A percentile compares a stretch with the other conserved stretches of the same genome.
Evolutionary conservation across 2,329 filamentous ascomycete genomes (phyloP).

Genomic region (Teratosphaeriaceae sp.): DNA sequence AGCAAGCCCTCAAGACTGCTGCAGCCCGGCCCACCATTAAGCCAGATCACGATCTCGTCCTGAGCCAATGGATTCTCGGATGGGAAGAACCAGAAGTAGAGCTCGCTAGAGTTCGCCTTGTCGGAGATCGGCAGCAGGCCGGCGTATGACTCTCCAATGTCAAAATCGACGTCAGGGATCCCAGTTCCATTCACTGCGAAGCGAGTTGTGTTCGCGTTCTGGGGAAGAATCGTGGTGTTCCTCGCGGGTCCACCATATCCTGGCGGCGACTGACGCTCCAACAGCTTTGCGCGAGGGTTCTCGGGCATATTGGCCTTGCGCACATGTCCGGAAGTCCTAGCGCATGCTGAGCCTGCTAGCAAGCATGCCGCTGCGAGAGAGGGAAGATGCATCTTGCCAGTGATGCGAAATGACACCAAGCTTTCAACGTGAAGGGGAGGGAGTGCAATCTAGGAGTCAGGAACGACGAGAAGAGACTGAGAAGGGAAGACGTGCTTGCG

Average conservation of each 20-base stretch:
- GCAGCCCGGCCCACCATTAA: constrained; percentile 41
- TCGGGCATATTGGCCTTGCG: constrained; percentile 15
- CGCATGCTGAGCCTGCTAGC: constrained; percentile 11
- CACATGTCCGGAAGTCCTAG: constrained; percentile 19
- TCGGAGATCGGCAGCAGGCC: constrained; percentile 28
- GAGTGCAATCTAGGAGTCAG: background rate
- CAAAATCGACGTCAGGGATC: constrained; percentile 30
- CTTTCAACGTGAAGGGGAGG: background rate
- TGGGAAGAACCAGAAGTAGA: constrained; percentile 49
- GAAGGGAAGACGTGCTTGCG: background rate
- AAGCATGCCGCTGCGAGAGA: constrained; percentile 5
- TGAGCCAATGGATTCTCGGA: constrained; percentile 31
- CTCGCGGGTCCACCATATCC: constrained; percentile 13
- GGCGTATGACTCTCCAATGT: constrained; percentile 30
- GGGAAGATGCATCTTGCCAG: constrained; percentile 4
- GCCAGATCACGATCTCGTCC: constrained; percentile 36
- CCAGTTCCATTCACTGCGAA: constrained; percentile 25
- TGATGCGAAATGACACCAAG: constrained; percentile 1
- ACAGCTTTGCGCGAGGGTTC: constrained; percentile 2
- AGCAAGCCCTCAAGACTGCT: constrained; percentile 40
- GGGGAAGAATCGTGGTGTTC: constrained; percentile 31
- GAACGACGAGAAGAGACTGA: background rate
- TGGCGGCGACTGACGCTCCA: constrained; percentile 7
- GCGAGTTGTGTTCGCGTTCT: constrained; percentile 40
- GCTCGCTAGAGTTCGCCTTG: constrained; percentile 23